Evolutionary conservation across 164 flowering plant genomes (phyloP), one percentile per base, ranked within the genome.

Genomic region (Akebia trifoliata): DNA sequence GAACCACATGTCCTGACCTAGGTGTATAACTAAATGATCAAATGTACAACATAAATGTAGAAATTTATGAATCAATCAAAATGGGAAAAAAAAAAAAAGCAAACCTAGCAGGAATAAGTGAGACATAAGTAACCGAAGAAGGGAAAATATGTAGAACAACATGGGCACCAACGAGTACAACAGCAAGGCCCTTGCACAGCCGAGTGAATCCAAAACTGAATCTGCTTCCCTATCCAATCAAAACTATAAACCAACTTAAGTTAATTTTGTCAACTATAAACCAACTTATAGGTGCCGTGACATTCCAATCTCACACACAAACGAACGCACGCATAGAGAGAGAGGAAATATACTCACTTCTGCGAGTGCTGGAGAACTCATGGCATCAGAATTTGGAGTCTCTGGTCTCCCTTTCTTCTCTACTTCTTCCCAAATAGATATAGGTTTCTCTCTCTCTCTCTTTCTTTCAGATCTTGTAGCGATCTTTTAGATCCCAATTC

Each of bases 81-180:
- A n/a, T n/a, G 7, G 39, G 25, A 18, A 18, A 30, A 10, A 28
- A 34, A 21, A 22, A 32, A 4, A 21, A 25, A 28, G 4, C 54
- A 56, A 72, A 93, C 98, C 83, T 81, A 48, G 96, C 97, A 59
- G 98, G 98, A 60, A 93, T 83, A 32, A 93, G 94, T 35, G 97
- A 87, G 17, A 93, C 81, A 70, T 84, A 90, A 38, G 72, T 62
- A 57, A 87, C 62, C 12, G 86, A 65, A 0, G 81, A 66, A 39
- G 98, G 98, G 35, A 90, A 64, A 63, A 85, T 63, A 75, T 81
- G 92, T 55, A 85, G 69, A n/a, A 78, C 59, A 54, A 78, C 58
- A 78, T 86, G 86, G 18, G 83, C 94, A 8, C 74, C 77, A 5
- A 87, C 49, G 49, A 93, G 81, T 3, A 93, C 78, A 39, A 81